Base-by-base conservation (phyloP, 805 yeast species). In the Wickerhamiella australiensis region DNA sequence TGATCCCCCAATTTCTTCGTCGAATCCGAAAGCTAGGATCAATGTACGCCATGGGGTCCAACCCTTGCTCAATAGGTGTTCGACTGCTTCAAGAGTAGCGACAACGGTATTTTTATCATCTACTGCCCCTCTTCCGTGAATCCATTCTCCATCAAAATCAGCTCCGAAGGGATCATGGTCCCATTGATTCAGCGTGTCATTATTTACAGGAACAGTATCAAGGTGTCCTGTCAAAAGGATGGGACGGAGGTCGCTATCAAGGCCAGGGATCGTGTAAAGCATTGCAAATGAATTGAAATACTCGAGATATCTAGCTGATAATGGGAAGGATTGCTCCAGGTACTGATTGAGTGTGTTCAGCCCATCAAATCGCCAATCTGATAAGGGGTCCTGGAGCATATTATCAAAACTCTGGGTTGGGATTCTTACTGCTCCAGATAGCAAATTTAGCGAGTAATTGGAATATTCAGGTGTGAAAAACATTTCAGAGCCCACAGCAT, bases 141-240 rank as follows among this genome's bases (percentile, higher is more conserved):
- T 57, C 37, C 60, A 65, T 23, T 70, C 67, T 12, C 85, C 87
- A 57, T 85, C 94, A 59, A 68, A 83, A 56, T 72, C 68, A 13
- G 82, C 86, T 15, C 70, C 62, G 51, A 77, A 82, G 2, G 94
- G 94, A 8, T 79, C 79, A 59, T 76, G 69, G 0, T 67, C 66
- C 94, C 94, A 85, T 50, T 75, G 68, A 23, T 59, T 63, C 47
- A 71, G 62, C 0, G 86, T 77, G 26, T 55, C 74, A 12, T 64
- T 61, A 56, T 78, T 82, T 6, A 82, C 81, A 1, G 94, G 94
- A 22, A 85, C 94, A 3, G 80, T 85, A 59, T 84, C 94, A 62
- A 77, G 82, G 61, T 85, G 94, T 0, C 88, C 88, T 57, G 81
- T 76, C 46, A 83, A 67, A 63, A 85, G 59, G 23, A 79, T 55